Evolutionary conservation across 371 early-diverging fungal genomes (phyloP).

Genomic region (Mortierella sp.): DNA sequence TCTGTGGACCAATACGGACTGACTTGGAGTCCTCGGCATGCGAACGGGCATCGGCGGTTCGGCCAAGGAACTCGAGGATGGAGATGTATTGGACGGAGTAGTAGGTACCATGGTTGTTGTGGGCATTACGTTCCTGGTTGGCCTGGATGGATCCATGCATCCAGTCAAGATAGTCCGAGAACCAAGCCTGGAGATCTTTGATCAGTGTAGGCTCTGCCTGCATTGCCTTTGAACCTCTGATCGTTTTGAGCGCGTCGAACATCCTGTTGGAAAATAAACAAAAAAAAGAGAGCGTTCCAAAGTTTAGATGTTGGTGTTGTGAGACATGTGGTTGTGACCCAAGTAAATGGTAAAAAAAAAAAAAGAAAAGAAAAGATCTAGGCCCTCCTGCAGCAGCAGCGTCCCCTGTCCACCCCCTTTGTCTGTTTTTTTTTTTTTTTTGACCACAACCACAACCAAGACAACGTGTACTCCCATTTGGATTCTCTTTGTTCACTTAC

Average conservation of each 20-base stretch:
- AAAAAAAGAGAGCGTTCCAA: background rate
- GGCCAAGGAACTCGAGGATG: slow-evolving; percentile 55
- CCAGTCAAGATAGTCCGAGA: slow-evolving; percentile 45
- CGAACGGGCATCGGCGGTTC: slow-evolving; percentile 35
- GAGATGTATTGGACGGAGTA: slow-evolving; percentile 55
- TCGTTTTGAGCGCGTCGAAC: slow-evolving; percentile 44
- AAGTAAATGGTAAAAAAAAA: too few relatives aligned
- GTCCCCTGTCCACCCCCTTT: too few relatives aligned
- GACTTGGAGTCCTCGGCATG: slow-evolving; percentile 24
- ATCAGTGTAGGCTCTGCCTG: slow-evolving; percentile 31
- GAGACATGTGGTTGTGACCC: background rate
- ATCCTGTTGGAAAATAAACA: slow-evolving; percentile 11
- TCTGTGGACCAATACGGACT: slow-evolving; percentile 45
- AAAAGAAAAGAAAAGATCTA: background rate
- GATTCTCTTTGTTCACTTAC: slow-evolving; percentile 9
- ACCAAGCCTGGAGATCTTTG: slow-evolving; percentile 43
- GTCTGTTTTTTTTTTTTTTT: background rate
- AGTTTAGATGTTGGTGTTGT: background rate
- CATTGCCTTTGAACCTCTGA: slow-evolving; percentile 29
- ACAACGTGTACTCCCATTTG: too few relatives aligned
- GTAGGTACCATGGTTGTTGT: slow-evolving; percentile 57
- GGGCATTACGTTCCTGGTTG: slow-evolving; percentile 32
- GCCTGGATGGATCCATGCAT: slow-evolving; percentile 39
- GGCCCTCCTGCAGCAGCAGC: too few relatives aligned
- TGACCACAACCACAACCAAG: too few relatives aligned